These are phyloP conservation scores for Phytophthora lateralis DNA, from an alignment of 352 stramenopile species.

Conservation along the genomic window DNA sequence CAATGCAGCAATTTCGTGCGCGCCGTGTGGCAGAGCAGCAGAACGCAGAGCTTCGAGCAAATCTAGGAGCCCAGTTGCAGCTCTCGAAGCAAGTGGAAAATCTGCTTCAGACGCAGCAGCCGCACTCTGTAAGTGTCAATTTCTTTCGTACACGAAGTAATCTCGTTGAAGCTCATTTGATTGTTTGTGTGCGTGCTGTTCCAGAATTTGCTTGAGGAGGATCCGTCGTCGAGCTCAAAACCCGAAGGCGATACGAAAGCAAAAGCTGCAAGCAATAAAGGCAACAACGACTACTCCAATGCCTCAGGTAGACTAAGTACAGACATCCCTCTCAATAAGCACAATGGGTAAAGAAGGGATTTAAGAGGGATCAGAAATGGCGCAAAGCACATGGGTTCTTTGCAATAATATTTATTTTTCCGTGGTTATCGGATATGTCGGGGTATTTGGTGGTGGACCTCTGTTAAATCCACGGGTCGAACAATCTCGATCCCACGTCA, in stretches of 20 bases:
- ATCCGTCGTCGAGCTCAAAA: neutral
- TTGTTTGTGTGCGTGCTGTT: neutral
- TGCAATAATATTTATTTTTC: no score
- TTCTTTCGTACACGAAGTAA: neutral
- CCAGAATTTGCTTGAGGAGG: neutral
- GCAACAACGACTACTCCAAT: neutral
- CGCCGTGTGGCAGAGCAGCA: conserved; percentile 22
- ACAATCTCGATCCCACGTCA: conserved; percentile 14
- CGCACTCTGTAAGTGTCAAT: conserved; percentile 8
- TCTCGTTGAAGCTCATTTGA: neutral
- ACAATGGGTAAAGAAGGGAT: neutral
- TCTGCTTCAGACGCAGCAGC: conserved; percentile 20
- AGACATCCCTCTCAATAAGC: no score
- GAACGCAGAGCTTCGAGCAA: conserved; percentile 22
- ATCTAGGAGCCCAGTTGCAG: conserved; percentile 9
- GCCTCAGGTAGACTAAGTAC: no score
- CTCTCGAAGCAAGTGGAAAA: conserved; percentile 29
- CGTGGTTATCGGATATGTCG: no score
- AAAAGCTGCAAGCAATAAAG: neutral
- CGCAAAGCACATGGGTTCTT: no score
- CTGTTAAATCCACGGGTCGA: conserved; percentile 4
- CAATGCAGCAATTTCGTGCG: conserved; percentile 29
- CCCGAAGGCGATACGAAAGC: neutral
- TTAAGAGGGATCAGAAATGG: no score
- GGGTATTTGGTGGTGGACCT: no score